Percentiles rank a stretch among this genome's conserved stretches.
phyloP scores from a whole-genome alignment of 2,329 filamentous ascomycete genomes.

The Sclerotinia spermophila region DNA sequence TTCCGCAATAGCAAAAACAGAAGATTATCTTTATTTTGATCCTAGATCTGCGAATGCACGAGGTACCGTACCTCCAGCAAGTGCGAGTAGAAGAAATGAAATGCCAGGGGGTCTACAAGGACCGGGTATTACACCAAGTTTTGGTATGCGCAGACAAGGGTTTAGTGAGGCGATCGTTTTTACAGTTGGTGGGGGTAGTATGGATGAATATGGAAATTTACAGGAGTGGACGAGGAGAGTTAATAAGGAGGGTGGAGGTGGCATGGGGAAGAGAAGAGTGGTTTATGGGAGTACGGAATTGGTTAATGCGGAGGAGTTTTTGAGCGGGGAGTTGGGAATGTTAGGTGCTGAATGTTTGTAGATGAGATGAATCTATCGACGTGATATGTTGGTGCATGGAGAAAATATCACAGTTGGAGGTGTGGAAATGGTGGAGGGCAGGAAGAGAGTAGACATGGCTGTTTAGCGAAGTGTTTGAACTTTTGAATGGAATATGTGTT shows the following conservation, averaged over 20 bases:
- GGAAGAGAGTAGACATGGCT: not conserved
- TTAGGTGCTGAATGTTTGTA: constrained; percentile 50
- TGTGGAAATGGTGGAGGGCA: not conserved
- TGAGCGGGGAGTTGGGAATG: constrained; percentile 59
- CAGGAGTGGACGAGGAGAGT: constrained; percentile 85
- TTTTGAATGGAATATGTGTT: not conserved
- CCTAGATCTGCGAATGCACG: constrained; percentile 89
- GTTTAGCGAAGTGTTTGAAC: not conserved
- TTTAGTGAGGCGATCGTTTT: constrained; percentile 93
- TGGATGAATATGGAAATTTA: constrained; percentile 98
- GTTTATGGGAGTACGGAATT: constrained; percentile 93
- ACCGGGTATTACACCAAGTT: constrained; percentile 72
- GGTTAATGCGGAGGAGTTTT: constrained; percentile 65
- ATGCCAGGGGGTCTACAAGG: constrained; percentile 47
- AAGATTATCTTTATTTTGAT: constrained; percentile 96
- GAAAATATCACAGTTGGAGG: not conserved
- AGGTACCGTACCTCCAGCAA: constrained; percentile 82
- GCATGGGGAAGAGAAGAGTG: constrained; percentile 71
- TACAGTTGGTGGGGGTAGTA: constrained; percentile 90
- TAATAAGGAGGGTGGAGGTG: constrained; percentile 49
- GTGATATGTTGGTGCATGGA: not conserved
- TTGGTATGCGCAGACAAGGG: constrained; percentile 84
- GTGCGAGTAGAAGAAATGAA: constrained; percentile 49
- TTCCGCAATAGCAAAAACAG: constrained; percentile 91
- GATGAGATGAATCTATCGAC: not conserved